Conservation (phyloP, 1,284 basidiomycete species). For the Austroboletus niveus region DNA sequence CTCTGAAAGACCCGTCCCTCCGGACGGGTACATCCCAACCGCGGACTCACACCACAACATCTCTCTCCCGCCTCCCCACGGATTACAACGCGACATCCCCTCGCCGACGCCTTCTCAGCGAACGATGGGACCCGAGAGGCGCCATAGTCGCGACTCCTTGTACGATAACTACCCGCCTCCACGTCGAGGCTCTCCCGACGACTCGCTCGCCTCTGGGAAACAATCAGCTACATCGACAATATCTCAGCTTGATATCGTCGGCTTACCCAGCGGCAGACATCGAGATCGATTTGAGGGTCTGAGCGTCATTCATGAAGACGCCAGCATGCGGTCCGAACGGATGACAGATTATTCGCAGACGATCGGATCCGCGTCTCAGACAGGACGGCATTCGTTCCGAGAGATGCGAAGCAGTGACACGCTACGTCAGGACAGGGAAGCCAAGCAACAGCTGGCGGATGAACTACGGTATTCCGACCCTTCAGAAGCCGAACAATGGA, state of each 20-base stretch:
- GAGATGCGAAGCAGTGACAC: conserved; percentile 23
- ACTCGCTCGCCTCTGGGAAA: conserved; percentile 29
- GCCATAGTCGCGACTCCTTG: conserved; percentile 21
- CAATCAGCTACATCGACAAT: conserved; percentile 35
- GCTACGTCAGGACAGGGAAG: conserved; percentile 13
- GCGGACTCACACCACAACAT: conserved; percentile 24
- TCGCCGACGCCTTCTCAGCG: conserved; percentile 32
- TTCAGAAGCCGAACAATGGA: conserved; percentile 36
- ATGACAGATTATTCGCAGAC: conserved; percentile 26
- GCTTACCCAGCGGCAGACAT: conserved; percentile 26
- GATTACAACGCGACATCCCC: conserved; percentile 22
- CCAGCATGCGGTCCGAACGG: conserved; percentile 32
- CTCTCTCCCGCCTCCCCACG: conserved; percentile 32
- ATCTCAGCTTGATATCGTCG: conserved; percentile 42
- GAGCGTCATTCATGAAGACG: conserved; percentile 41
- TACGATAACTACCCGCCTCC: conserved; percentile 21
- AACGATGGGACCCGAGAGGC: conserved; percentile 21
- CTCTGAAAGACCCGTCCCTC: conserved; percentile 18
- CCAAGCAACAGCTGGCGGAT: conserved; percentile 32
- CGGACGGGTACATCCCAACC: conserved; percentile 29
- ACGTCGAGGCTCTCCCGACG: conserved; percentile 30
- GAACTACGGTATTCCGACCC: conserved; percentile 39
- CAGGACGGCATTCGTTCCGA: conserved; percentile 11
- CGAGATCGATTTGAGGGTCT: conserved; percentile 31
- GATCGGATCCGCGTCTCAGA: conserved; percentile 14